Conservation (phyloP, 2,329 filamentous ascomycete species). For the Raffaelea deltoideospora region DNA sequence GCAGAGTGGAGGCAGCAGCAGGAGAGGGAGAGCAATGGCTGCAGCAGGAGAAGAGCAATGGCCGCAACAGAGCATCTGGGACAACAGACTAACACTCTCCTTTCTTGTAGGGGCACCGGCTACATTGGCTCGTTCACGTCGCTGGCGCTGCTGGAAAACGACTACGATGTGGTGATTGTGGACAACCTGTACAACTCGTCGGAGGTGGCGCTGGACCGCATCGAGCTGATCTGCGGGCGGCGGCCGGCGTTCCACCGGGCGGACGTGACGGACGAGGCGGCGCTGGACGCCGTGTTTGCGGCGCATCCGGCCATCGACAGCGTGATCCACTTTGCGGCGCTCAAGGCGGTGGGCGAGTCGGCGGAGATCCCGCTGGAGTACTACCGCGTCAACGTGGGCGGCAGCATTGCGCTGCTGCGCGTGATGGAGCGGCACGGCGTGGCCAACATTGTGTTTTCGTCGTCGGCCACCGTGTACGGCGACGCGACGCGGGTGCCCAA, state of each 20-base stretch:
- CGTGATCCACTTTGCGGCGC: slow-evolving; percentile 94
- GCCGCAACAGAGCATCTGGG: not conserved
- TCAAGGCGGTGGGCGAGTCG: slow-evolving; percentile 97
- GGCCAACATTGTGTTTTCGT: slow-evolving; percentile 95
- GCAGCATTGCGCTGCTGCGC: slow-evolving; percentile 72
- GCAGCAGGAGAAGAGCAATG: not conserved
- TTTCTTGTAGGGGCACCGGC: slow-evolving; percentile 74
- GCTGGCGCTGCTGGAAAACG: slow-evolving; percentile 80
- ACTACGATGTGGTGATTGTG: slow-evolving; percentile 90
- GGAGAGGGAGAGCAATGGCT: no score
- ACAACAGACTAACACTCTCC: slow-evolving; percentile 10
- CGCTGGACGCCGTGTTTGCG: slow-evolving; percentile 72
- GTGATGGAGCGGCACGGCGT: slow-evolving; percentile 85
- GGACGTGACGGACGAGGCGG: slow-evolving; percentile 77
- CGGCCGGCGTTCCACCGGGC: slow-evolving; percentile 70
- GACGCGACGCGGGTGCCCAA: slow-evolving; percentile 89
- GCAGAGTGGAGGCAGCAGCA: no score
- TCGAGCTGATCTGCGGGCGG: slow-evolving; percentile 85
- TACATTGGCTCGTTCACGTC: slow-evolving; percentile 98
- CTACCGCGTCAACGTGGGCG: slow-evolving; percentile 92
- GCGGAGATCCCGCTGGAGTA: slow-evolving; percentile 90
- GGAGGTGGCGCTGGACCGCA: slow-evolving; percentile 78
- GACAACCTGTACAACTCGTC: slow-evolving; percentile 98
- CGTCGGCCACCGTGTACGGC: slow-evolving; percentile 93
- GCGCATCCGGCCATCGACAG: slow-evolving; percentile 90